These are phyloP conservation scores for Apiotrichum veenhuisii DNA, from an alignment of 1,284 basidiomycete genomes.

Conservation along the genomic window DNA sequence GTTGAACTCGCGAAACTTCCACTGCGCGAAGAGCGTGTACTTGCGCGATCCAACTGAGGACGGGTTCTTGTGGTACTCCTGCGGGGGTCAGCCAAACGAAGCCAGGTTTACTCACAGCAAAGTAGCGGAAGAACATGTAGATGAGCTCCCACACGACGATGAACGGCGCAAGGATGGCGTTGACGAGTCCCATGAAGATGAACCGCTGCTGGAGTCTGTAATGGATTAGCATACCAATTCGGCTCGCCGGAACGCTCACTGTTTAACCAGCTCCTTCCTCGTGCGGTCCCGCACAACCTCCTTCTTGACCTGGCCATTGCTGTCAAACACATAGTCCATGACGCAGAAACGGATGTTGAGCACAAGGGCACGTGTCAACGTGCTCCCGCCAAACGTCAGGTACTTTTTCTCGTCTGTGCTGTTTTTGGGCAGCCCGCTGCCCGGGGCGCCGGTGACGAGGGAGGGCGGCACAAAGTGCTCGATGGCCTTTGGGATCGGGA, in stretches of 20 bases:
- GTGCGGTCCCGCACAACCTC: conserved; percentile 84
- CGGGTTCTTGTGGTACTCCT: conserved; percentile 99
- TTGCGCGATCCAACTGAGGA: conserved; percentile 85
- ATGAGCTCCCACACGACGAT: conserved; percentile 94
- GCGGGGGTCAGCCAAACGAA: background rate
- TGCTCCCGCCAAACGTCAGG: conserved; percentile 45
- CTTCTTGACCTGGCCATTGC: conserved; percentile 78
- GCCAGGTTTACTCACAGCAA: conserved; percentile 64
- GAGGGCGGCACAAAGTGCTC: conserved; percentile 31
- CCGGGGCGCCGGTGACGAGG: conserved; percentile 26
- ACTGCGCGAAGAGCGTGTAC: conserved; percentile 91
- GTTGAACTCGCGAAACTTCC: conserved; percentile 99
- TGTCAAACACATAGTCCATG: conserved; percentile 89
- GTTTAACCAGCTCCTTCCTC: conserved; percentile 70
- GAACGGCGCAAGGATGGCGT: conserved; percentile 92
- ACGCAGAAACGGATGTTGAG: conserved; percentile 96
- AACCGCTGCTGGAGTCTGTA: conserved; percentile 74
- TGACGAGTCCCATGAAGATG: conserved; percentile 92
- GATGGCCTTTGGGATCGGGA: conserved; percentile 62
- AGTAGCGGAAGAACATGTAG: conserved; percentile 99
- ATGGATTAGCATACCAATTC: background rate
- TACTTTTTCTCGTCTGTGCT: conserved; percentile 25
- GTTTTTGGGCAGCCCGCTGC: conserved; percentile 24
- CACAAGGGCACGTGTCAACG: conserved; percentile 80
- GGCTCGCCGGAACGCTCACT: conserved; percentile 55